Conservation (phyloP, 495 filamentous ascomycete species). For the Neurospora sp. region DNA sequence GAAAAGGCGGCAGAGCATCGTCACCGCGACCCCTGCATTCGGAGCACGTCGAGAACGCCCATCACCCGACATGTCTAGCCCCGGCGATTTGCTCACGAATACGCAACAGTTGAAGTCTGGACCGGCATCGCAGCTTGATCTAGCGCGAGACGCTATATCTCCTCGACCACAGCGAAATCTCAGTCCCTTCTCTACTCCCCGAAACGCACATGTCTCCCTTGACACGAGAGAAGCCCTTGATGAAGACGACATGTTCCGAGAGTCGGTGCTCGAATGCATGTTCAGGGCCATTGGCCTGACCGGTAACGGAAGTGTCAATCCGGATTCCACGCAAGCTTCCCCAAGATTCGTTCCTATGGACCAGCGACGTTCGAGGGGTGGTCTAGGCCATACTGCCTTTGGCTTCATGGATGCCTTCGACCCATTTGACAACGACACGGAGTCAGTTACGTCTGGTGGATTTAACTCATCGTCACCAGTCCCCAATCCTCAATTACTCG, state of each 20-base stretch:
- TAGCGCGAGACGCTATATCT: constrained; percentile 24
- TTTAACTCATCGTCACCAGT: constrained; percentile 28
- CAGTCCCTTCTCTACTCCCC: constrained; percentile 47
- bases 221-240: constrained; percentile 68
- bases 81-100: constrained; percentile 74
- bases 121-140: constrained; percentile 7
- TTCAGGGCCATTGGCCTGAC: constrained; percentile 88
- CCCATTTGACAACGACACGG: constrained; percentile 70
- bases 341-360: constrained; percentile 81
- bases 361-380: constrained; percentile 69
- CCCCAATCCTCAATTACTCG: constrained; percentile 44
- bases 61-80: constrained; percentile 41
- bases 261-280: constrained; percentile 88
- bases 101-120: constrained; percentile 39
- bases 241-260: constrained; percentile 79
- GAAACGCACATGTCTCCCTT: constrained; percentile 40
- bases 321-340: constrained; percentile 73
- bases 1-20: constrained; percentile 21
- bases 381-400: constrained; percentile 78
- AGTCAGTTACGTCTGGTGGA: constrained; percentile 63
- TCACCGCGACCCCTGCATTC: neutral
- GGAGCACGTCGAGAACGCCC: constrained; percentile 16
- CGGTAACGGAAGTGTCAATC: constrained; percentile 49
- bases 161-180: constrained; percentile 52
- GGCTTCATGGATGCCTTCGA: constrained; percentile 91